Base-by-base conservation (phyloP, 2,329 filamentous ascomycete genomes). In the Calonectria honghensis region DNA sequence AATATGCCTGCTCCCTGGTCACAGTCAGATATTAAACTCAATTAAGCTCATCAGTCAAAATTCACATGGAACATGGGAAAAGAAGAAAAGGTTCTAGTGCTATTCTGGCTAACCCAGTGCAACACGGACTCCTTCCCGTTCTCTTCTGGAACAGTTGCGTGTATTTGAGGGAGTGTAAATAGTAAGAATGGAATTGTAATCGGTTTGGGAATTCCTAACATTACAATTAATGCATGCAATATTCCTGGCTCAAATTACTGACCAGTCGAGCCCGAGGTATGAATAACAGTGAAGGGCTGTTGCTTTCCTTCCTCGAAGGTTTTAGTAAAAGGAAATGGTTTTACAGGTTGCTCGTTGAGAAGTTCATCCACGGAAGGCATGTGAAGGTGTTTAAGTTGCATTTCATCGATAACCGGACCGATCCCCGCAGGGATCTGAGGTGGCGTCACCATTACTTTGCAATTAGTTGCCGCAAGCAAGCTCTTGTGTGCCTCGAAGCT, bases 301-400 rank as follows among this genome's bases (percentile, higher is more conserved):
- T 63, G 41, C 16, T 63, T 63, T 20, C 57, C 57, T 41, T 63
- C 57, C 37, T 63, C 57, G 6, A 63, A 63, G 2, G 35, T 41
- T 20, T 63, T 63, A 3, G 57, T 41, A 18, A 63, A 63, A 13
- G 57, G 35, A 20, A 63, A 29, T 13, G 37, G 37, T 24, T 63
- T 16, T 18, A 63, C 57, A 11, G 35, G n/a, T n/a, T 63, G n/a
- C 10, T 24, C 11, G 27, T 63, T 29, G 10, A 63, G 35, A 63
- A 63, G 57, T 14, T 63, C 57, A 31, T 63, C 57, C 57, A 63
- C 57, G 4, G 57, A 63, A 10, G 57, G 57, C 57, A 63, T 63
- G 5, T 41, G 14, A 29, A 63, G 27, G 35, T 63, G 35, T 29
- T 27, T 41, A 24, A 63, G 57, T 41, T 37, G 35, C 57, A 63